phyloP scores from a whole-genome alignment of 176 grass and related monocot species.

The Juncus inflexus region DNA sequence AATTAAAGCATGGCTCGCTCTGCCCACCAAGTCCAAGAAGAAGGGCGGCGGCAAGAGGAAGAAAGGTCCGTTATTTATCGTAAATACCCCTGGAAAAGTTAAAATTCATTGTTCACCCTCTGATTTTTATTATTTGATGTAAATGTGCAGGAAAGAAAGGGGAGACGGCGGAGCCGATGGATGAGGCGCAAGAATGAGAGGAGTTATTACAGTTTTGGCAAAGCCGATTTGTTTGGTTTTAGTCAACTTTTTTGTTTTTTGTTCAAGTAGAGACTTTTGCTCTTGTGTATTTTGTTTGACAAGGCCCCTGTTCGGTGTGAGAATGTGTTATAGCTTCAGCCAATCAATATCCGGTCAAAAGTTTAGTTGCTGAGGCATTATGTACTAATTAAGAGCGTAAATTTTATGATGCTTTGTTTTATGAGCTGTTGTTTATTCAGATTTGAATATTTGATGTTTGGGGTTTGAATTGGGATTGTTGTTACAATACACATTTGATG shows the following conservation, averaged over 20 bases:
- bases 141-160: conserved; percentile 66
- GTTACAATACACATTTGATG: neutral
- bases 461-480: neutral
- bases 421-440: conserved; percentile 9
- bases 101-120: neutral
- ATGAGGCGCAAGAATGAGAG: conserved; percentile 45
- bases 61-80: conserved; percentile 40
- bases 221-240: conserved; percentile 19
- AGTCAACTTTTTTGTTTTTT: conserved; percentile 9
- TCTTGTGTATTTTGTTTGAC: conserved; percentile 27
- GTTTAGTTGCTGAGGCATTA: conserved; percentile 15
- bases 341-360: neutral
- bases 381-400: conserved; percentile 27
- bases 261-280: conserved; percentile 14
- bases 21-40: conserved; percentile 96
- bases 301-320: conserved; percentile 1
- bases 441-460: conserved; percentile 21
- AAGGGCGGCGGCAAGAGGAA: conserved; percentile 98
- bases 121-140: conserved; percentile 7
- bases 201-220: conserved; percentile 36
- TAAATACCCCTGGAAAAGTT: neutral
- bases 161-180: conserved; percentile 67
- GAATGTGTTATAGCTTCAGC: conserved; percentile 24
- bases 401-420: conserved; percentile 20
- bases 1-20: conserved; percentile 89